These are phyloP conservation scores for Citrus sp. DNA, from an alignment of 345 rosid genomes.

Conservation along the genomic window DNA sequence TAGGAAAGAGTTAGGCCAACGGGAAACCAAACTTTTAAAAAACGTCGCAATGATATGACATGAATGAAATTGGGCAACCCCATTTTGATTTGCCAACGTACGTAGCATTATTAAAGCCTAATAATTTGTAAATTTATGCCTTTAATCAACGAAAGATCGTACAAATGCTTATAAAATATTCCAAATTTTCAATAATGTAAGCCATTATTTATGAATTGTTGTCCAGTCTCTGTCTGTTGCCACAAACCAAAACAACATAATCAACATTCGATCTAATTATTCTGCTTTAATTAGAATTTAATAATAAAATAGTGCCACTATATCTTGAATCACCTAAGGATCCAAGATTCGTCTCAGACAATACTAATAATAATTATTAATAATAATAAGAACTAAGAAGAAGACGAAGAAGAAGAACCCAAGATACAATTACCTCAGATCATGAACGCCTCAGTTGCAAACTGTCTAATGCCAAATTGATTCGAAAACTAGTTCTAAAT, in stretches of 20 bases:
- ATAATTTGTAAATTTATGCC: neutral
- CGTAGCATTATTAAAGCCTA: neutral
- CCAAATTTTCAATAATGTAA: neutral
- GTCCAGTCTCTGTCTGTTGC: too few species aligned
- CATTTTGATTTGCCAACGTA: neutral
- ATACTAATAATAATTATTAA: too few species aligned
- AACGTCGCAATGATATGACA: neutral
- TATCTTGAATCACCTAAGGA: neutral
- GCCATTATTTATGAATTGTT: neutral
- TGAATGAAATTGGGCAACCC: neutral
- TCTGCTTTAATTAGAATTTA: neutral
- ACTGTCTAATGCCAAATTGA: too few species aligned
- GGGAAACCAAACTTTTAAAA: neutral
- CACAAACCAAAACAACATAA: too few species aligned
- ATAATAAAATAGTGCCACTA: neutral
- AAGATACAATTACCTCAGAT: neutral
- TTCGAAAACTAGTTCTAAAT: too few species aligned
- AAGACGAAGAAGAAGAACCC: too few species aligned
- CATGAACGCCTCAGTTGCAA: neutral
- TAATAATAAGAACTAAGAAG: too few species aligned
- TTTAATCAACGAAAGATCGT: neutral
- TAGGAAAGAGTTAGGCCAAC: neutral
- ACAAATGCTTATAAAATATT: neutral
- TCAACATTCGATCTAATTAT: too few species aligned
- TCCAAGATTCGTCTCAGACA: neutral